A percentile compares a stretch with the other conserved stretches of the same genome.
phyloP scores from a whole-genome alignment of 768 basidiomycete species.

The Boletus barrowsii region DNA sequence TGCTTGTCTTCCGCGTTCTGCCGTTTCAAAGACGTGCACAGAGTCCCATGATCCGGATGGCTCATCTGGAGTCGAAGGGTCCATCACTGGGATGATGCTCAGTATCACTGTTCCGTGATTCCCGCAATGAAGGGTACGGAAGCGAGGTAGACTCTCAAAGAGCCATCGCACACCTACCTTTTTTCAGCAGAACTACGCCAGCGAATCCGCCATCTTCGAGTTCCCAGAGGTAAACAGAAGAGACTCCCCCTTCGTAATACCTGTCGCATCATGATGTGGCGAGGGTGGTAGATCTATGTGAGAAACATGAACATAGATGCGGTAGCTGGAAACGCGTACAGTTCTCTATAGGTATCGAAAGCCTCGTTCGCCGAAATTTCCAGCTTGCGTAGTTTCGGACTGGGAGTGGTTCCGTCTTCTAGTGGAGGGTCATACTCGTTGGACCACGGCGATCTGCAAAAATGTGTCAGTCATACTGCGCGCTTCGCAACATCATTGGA shows the following conservation, averaged over 20 bases:
- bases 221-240: constrained; percentile 97
- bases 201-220: constrained; percentile 95
- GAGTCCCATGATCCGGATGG: constrained; percentile 95
- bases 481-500: not conserved
- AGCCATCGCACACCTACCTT: constrained; percentile 50
- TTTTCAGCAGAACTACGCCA: constrained; percentile 94
- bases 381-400: constrained; percentile 80
- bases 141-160: not conserved
- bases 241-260: constrained; percentile 98
- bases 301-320: not conserved
- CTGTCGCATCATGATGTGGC: constrained; percentile 33
- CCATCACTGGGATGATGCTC: constrained; percentile 50
- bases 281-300: not conserved
- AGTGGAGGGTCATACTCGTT: constrained; percentile 92
- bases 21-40: constrained; percentile 94
- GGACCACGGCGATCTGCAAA: constrained; percentile 90
- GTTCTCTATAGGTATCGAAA: constrained; percentile 95
- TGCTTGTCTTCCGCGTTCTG: constrained; percentile 88
- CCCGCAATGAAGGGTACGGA: constrained; percentile 2
- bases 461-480: constrained; percentile 12
- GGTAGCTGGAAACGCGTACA: constrained; percentile 46
- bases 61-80: constrained; percentile 50
- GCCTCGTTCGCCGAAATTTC: constrained; percentile 94
- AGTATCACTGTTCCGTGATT: not conserved
- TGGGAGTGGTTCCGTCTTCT: constrained; percentile 86